Evolutionary conservation across 768 basidiomycete species (phyloP).

Genomic region (Panus rudis): DNA sequence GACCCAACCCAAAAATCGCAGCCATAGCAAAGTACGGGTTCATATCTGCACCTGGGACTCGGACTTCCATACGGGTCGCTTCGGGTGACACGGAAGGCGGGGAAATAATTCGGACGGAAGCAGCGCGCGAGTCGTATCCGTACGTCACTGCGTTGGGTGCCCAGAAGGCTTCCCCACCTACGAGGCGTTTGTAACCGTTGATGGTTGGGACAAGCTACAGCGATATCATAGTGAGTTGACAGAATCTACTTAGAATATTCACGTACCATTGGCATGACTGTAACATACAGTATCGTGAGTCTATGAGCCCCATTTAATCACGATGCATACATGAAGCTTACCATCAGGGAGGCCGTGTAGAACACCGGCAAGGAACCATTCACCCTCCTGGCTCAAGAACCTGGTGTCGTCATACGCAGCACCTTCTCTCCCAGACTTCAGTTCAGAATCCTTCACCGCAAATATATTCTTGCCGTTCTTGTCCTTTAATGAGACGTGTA

Average conservation of each 20-base stretch:
- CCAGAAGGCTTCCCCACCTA: slow-evolving; percentile 92
- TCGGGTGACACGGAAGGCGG: slow-evolving; percentile 79
- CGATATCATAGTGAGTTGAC: background rate
- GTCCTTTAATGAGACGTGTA: slow-evolving; percentile 83
- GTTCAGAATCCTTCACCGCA: slow-evolving; percentile 56
- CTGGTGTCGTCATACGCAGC: slow-evolving; percentile 79
- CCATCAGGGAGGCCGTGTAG: slow-evolving; percentile 86
- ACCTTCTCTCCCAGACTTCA: slow-evolving; percentile 53
- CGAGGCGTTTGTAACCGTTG: slow-evolving; percentile 95
- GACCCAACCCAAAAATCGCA: slow-evolving; percentile 80
- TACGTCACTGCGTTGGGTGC: slow-evolving; percentile 91
- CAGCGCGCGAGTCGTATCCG: slow-evolving; percentile 92
- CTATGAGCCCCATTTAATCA: background rate
- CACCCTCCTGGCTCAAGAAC: slow-evolving; percentile 75
- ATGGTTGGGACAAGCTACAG: slow-evolving; percentile 77
- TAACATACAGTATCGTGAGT: background rate
- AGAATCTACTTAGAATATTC: background rate
- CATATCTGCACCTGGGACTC: slow-evolving; percentile 96
- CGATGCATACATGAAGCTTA: slow-evolving; percentile 27
- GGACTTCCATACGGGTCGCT: slow-evolving; percentile 87
- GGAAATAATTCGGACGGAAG: slow-evolving; percentile 86
- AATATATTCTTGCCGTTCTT: slow-evolving; percentile 70
- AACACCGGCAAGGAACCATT: slow-evolving; percentile 93
- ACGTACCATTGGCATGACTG: slow-evolving; percentile 75
- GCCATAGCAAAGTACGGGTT: slow-evolving; percentile 87